These are phyloP conservation scores for Cryptococcus jaspeensis DNA, from an alignment of 1,284 basidiomycete genomes.

Conservation along the genomic window DNA sequence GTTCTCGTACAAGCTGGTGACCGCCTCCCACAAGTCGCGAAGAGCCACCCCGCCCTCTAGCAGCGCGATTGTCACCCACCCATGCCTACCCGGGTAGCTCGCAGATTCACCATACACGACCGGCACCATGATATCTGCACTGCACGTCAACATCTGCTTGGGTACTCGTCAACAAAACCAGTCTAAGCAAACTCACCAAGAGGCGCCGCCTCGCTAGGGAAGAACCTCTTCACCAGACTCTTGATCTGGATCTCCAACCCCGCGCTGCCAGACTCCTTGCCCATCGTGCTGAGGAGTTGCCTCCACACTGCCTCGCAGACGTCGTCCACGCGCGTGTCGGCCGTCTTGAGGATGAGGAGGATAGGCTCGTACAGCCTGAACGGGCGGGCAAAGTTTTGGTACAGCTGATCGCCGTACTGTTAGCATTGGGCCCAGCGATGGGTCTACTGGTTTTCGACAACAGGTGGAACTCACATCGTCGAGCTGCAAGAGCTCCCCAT, in stretches of 20 bases:
- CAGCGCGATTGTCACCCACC: slow-evolving; percentile 39
- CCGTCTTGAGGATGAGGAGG: slow-evolving; percentile 87
- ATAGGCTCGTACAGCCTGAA: slow-evolving; percentile 81
- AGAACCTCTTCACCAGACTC: slow-evolving; percentile 76
- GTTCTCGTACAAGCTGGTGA: slow-evolving; percentile 35
- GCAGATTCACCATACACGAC: slow-evolving; percentile 28
- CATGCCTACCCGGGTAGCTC: slow-evolving; percentile 6
- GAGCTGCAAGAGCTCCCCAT: slow-evolving; percentile 54
- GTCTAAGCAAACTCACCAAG: slow-evolving; percentile 64
- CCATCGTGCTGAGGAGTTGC: slow-evolving; percentile 69
- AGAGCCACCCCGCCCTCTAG: slow-evolving; percentile 39
- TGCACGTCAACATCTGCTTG: neutral
- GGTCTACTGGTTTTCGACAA: neutral
- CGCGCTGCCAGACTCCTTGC: slow-evolving; percentile 53
- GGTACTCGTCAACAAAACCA: no score
- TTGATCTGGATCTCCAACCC: slow-evolving; percentile 55
- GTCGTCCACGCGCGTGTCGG: slow-evolving; percentile 83
- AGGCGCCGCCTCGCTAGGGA: slow-evolving; percentile 87
- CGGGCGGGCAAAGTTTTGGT: slow-evolving; percentile 82
- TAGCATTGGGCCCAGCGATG: neutral
- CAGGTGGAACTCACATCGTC: slow-evolving; percentile 49
- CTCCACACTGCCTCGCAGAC: slow-evolving; percentile 85
- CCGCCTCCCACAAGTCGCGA: slow-evolving; percentile 41
- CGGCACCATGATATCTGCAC: slow-evolving; percentile 40
- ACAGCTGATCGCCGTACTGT: slow-evolving; percentile 61